phyloP scores from a whole-genome alignment of 257 asterid genomes.

The Solanum infundibuliforme region DNA sequence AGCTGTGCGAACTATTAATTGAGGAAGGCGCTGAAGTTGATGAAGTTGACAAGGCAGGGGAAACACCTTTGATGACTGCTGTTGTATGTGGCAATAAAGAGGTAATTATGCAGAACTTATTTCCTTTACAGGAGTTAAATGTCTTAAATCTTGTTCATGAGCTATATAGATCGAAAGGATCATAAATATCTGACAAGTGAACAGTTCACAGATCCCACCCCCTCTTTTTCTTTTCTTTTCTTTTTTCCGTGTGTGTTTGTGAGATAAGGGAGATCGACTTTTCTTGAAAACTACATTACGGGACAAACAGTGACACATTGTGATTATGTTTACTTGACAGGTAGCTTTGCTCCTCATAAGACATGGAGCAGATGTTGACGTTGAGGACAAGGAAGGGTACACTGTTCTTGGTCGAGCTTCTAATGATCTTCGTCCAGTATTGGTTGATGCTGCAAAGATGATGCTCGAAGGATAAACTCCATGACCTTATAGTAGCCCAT shows the following conservation, averaged over 20 bases:
- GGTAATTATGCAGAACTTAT: constrained; percentile 20
- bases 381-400: constrained; percentile 83
- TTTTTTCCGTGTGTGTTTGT: background rate
- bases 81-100: constrained; percentile 67
- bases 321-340: constrained; percentile 25
- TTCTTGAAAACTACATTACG: background rate
- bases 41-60: constrained; percentile 72
- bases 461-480: constrained; percentile 66
- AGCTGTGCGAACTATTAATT: constrained; percentile 61
- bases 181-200: background rate
- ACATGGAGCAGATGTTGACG: constrained; percentile 90
- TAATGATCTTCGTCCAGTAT: constrained; percentile 40
- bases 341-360: constrained; percentile 86
- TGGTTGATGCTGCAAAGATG: constrained; percentile 82
- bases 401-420: constrained; percentile 88
- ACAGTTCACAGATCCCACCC: background rate
- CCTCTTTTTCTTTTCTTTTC: background rate
- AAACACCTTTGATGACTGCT: constrained; percentile 91
- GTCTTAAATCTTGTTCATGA: background rate
- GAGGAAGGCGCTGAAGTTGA: constrained; percentile 98
- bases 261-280: background rate
- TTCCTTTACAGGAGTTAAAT: background rate
- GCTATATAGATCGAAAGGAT: background rate
- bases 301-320: background rate
- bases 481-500: background rate